A percentile compares a stretch with the other conserved stretches of the same genome.
These are phyloP conservation scores for Sclerotinia spermophila DNA, from an alignment of 2,329 filamentous ascomycete species.

Conservation along the genomic window DNA sequence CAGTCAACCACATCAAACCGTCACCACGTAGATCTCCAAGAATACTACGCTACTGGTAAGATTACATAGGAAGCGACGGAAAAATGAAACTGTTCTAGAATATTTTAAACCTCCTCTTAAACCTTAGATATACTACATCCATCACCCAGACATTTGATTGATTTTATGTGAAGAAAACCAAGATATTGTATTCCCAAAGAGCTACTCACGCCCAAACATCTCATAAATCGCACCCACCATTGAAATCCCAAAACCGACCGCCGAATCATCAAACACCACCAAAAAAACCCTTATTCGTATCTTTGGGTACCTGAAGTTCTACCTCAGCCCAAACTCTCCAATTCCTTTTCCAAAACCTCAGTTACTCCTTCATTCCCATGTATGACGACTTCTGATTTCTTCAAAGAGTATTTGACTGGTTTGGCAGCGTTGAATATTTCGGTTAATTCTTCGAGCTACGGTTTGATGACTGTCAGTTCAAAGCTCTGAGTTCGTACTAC, in stretches of 20 bases:
- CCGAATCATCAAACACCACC: background rate
- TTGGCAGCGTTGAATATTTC: conserved; percentile 13
- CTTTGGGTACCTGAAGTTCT: accelerated
- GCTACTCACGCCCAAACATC: background rate
- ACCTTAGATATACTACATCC: no score
- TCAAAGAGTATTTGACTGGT: conserved; percentile 11
- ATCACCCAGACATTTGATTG: no score
- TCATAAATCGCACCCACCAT: background rate
- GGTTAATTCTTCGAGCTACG: conserved; percentile 12
- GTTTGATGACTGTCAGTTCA: background rate
- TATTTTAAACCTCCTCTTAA: accelerated
- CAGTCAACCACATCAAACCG: no score
- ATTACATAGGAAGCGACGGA: background rate
- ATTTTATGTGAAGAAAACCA: no score
- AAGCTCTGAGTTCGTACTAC: no score
- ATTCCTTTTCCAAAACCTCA: background rate
- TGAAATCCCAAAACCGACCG: background rate
- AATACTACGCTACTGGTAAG: background rate
- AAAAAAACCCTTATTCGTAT: background rate
- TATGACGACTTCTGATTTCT: background rate
- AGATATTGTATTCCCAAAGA: background rate
- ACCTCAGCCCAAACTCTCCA: background rate
- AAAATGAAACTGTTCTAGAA: background rate
- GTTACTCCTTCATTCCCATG: background rate
- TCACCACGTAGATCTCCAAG: no score